Conservation (phyloP, 2,329 filamentous ascomycete genomes). For the Talaromyces sp. region DNA sequence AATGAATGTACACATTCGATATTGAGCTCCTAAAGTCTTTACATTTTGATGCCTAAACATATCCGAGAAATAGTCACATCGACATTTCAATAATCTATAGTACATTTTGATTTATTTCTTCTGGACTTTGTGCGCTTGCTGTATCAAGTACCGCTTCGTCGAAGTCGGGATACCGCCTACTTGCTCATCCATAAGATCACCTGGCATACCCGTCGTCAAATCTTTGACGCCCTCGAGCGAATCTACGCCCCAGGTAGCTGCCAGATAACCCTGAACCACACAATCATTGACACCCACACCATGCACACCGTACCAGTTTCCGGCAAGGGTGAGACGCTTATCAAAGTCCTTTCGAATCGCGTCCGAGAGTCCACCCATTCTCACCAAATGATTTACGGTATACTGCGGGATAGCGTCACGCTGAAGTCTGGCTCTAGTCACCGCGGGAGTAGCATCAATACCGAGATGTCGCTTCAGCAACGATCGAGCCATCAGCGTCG, state of each 20-base stretch:
- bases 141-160: constrained; percentile 5
- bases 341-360: constrained; percentile 57
- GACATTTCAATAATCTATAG: constrained; percentile 3
- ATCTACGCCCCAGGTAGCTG: constrained; percentile 45
- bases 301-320: constrained; percentile 51
- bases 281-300: constrained; percentile 55
- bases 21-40: neutral
- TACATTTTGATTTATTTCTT: neutral
- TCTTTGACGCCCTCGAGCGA: constrained; percentile 18
- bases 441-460: constrained; percentile 61
- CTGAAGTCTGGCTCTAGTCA: constrained; percentile 60
- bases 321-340: constrained; percentile 62
- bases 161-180: constrained; percentile 16
- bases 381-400: constrained; percentile 67
- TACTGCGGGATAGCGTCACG: constrained; percentile 88
- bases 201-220: constrained; percentile 19
- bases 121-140: neutral
- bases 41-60: neutral
- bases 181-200: constrained; percentile 18
- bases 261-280: constrained; percentile 55
- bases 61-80: neutral
- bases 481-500: constrained; percentile 64
- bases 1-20: neutral
- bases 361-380: constrained; percentile 57
- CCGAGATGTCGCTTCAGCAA: constrained; percentile 71